Evolutionary conservation across 176 grass and related monocot genomes (phyloP).

Genomic region (Rhynchospora breviuscula): DNA sequence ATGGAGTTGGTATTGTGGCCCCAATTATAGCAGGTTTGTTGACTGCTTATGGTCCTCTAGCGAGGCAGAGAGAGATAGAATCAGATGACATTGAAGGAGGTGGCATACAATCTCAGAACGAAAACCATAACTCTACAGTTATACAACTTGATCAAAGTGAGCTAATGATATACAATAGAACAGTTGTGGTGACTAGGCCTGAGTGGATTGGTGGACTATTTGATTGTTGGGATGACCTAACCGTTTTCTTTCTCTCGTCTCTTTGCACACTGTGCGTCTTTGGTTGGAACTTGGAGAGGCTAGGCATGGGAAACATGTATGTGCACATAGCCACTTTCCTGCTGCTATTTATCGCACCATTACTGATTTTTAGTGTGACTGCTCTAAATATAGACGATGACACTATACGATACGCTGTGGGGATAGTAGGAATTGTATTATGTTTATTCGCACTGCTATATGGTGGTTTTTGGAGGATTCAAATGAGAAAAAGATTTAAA

Average conservation of each 20-base stretch:
- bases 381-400: constrained; percentile 66
- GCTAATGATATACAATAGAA: constrained; percentile 53
- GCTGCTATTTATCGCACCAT: constrained; percentile 52
- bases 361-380: constrained; percentile 66
- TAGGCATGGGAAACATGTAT: constrained; percentile 99
- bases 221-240: constrained; percentile 82
- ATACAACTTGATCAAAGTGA: constrained; percentile 17
- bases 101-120: neutral
- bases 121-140: neutral
- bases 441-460: constrained; percentile 69
- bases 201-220: constrained; percentile 81
- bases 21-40: constrained; percentile 59
- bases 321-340: constrained; percentile 82
- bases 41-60: constrained; percentile 47
- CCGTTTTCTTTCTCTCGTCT: constrained; percentile 57
- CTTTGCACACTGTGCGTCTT: constrained; percentile 80
- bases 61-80: constrained; percentile 34
- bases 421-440: constrained; percentile 41
- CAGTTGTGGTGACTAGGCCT: constrained; percentile 62
- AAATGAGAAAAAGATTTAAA: constrained; percentile 92
- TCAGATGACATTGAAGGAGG: constrained; percentile 3
- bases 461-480: constrained; percentile 78
- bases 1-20: constrained; percentile 44
- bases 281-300: constrained; percentile 96
- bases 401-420: constrained; percentile 39